Evolutionary conservation across 108 stramenopile genomes (phyloP), one percentile per base, ranked within the genome.

Genomic region (Chaetoceros muelleri): DNA sequence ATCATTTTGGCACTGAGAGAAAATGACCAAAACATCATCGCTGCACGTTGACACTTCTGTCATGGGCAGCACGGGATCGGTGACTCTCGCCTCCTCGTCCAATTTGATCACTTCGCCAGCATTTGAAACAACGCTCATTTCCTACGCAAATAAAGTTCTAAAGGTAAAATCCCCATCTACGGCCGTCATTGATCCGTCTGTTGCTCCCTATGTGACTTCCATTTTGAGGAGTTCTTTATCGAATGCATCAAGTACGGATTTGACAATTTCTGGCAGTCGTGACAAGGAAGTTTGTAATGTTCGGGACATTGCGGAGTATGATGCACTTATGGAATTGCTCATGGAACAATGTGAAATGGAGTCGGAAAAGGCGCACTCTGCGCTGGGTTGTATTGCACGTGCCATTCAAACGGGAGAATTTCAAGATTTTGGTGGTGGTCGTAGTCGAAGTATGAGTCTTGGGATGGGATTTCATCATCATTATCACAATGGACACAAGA

Each of bases 151-250:
- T 40, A 40, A 13, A 40, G 13, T 40, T 40, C 5, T 40, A 40
- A 40, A 40, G 34, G 13, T 40, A 13, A 40, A 40, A 40, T 5
- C 34, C 8, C 34, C 34, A 10, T 10, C 25, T 24, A 10, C 24
- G 16, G 49, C 23, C 5, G 49, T 26, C 29, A 29, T 54, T 29
- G 53, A 64, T 34, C 53, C 62, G 18, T 51, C 56, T 62, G 40
- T 87, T 44, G 85, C 78, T 13, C 78, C 81, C 16, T 87, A 87
- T 47, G 74, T 87, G 17, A 69, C 81, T 3, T 70, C 73, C 10
- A 50, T 78, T 55, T 48, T 87, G 28, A 65, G 85, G 27, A 58
- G 61, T 28, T 57, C 76, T 1, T 53, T 65, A 1, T 57, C 61
- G 10, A 28, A 48, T 27, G 28, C 18, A 3, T 26, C 16, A 22